These are phyloP conservation scores for Linderniella brevidens DNA, from an alignment of 257 asterid species.

Conservation along the genomic window DNA sequence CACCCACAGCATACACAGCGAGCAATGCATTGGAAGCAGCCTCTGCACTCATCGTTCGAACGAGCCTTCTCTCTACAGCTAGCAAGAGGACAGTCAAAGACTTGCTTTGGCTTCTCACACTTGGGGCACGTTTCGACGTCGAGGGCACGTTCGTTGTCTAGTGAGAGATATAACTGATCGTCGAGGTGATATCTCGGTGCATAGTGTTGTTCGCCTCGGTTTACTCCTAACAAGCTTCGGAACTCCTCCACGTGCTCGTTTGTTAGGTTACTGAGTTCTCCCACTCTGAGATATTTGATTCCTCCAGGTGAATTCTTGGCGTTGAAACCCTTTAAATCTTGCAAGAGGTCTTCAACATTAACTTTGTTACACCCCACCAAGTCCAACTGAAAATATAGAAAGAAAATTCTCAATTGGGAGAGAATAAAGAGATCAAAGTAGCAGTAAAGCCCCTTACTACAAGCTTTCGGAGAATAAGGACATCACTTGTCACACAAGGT, in stretches of 20 bases:
- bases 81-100: constrained; percentile 62
- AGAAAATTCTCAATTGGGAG: too few relatives aligned
- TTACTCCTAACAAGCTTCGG: constrained; percentile 36
- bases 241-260: constrained; percentile 35
- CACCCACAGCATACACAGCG: constrained; percentile 68
- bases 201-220: constrained; percentile 16
- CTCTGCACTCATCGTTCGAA: constrained; percentile 35
- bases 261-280: constrained; percentile 26
- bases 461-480: too few relatives aligned
- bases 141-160: constrained; percentile 51
- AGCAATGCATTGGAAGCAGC: constrained; percentile 43
- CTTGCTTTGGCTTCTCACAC: constrained; percentile 41
- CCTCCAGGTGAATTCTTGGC: constrained; percentile 43
- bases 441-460: too few relatives aligned
- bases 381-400: constrained; percentile 38
- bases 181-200: constrained; percentile 29
- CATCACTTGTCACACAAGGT: too few relatives aligned
- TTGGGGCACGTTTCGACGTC: constrained; percentile 62
- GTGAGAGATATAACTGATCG: constrained; percentile 31
- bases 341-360: constrained; percentile 21
- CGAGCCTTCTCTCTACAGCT: constrained; percentile 28
- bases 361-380: constrained; percentile 43
- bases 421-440: too few relatives aligned
- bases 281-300: constrained; percentile 45
- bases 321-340: constrained; percentile 31